These are phyloP conservation scores for Daldinia grandis DNA, from an alignment of 495 filamentous ascomycete genomes.

Conservation along the genomic window DNA sequence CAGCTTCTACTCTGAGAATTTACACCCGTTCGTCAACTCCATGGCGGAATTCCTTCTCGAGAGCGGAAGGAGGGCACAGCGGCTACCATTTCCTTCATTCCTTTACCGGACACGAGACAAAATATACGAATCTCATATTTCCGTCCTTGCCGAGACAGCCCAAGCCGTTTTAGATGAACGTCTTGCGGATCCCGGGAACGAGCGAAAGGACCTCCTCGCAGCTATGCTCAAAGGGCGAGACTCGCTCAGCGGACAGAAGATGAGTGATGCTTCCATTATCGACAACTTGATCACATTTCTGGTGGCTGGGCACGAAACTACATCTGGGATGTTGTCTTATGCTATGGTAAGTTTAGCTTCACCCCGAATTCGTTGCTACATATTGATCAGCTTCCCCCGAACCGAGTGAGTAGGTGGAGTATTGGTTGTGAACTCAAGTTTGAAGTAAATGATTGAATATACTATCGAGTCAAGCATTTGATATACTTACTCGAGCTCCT, in stretches of 20 bases:
- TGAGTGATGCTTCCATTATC: slow-evolving; percentile 63
- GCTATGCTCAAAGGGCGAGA: slow-evolving; percentile 69
- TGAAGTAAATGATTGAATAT: background rate
- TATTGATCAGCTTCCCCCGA: background rate
- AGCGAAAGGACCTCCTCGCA: slow-evolving; percentile 70
- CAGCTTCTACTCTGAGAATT: slow-evolving; percentile 66
- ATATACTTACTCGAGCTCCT: background rate
- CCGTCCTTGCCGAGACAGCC: slow-evolving; percentile 58
- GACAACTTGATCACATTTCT: slow-evolving; percentile 73
- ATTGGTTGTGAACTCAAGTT: no score
- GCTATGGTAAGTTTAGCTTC: slow-evolving; percentile 22
- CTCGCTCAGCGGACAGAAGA: slow-evolving; percentile 64
- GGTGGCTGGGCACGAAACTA: slow-evolving; percentile 75
- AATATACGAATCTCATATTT: slow-evolving; percentile 61
- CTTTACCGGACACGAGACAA: slow-evolving; percentile 57
- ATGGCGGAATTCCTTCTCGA: slow-evolving; percentile 64
- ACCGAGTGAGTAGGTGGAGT: background rate
- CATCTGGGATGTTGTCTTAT: slow-evolving; percentile 60
- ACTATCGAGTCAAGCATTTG: background rate
- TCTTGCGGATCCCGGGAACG: slow-evolving; percentile 48
- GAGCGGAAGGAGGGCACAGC: slow-evolving; percentile 55
- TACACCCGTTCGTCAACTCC: slow-evolving; percentile 67
- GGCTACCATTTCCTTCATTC: slow-evolving; percentile 57
- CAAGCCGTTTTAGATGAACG: slow-evolving; percentile 63
- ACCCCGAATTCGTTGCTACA: background rate